Evolutionary conservation across 768 basidiomycete genomes (phyloP).

Genomic region (Mycena sanguinolenta): DNA sequence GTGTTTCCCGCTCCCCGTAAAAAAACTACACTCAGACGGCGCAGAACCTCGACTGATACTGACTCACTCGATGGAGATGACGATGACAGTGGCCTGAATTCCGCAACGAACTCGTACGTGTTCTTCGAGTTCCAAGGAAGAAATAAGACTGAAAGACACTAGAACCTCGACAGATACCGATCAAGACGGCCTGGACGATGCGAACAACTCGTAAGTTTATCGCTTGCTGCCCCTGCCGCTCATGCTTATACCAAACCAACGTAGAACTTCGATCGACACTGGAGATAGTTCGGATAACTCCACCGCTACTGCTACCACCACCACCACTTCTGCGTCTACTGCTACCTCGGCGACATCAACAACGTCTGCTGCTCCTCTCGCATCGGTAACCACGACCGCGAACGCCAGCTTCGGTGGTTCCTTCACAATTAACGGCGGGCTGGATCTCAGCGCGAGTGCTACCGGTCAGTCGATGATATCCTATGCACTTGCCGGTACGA

Average conservation of each 20-base stretch:
- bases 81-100: background rate
- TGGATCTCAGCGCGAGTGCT: constrained; percentile 30
- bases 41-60: background rate
- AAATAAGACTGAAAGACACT: background rate
- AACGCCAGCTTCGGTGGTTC: constrained; percentile 25
- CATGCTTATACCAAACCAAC: background rate
- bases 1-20: background rate
- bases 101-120: background rate
- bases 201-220: background rate
- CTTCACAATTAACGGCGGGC: constrained; percentile 23
- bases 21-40: background rate
- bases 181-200: background rate
- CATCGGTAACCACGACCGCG: constrained; percentile 3
- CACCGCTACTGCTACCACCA: background rate
- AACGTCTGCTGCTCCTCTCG: constrained; percentile 11
- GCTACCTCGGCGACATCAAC: constrained; percentile 1
- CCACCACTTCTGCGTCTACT: background rate
- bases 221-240: too few relatives aligned
- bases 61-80: background rate
- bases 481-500: background rate
- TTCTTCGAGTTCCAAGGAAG: background rate
- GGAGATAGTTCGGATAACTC: background rate
- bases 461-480: background rate
- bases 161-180: background rate
- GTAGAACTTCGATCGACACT: background rate